These are phyloP conservation scores for Cercospora janseana DNA, from an alignment of 2,329 filamentous ascomycete genomes.

Conservation along the genomic window DNA sequence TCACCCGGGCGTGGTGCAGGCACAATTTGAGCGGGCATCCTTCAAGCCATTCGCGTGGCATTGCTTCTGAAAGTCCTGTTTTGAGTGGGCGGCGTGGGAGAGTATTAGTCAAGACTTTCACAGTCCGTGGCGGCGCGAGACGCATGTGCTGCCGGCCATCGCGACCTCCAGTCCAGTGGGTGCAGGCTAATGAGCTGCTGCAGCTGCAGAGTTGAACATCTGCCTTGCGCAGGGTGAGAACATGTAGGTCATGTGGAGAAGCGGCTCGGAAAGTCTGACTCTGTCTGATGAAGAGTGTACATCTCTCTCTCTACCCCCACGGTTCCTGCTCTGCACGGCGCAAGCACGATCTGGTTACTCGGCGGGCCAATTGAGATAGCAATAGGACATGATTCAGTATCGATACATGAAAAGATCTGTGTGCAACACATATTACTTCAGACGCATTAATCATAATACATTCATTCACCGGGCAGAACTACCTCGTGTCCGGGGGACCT, in stretches of 20 bases:
- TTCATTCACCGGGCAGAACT: too few relatives aligned
- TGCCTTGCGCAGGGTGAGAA: too few relatives aligned
- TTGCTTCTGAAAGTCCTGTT: neutral
- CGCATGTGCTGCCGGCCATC: too few relatives aligned
- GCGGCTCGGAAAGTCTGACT: too few relatives aligned
- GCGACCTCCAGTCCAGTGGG: too few relatives aligned
- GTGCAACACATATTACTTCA: neutral
- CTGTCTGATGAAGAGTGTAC: too few relatives aligned
- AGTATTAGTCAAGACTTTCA: neutral
- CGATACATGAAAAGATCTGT: neutral
- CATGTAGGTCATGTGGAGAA: too few relatives aligned
- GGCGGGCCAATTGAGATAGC: too few relatives aligned
- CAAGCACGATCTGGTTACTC: too few relatives aligned
- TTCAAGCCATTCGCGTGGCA: constrained; percentile 1
- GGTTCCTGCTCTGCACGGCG: too few relatives aligned
- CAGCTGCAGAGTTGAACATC: neutral
- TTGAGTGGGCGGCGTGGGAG: neutral
- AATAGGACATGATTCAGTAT: too few relatives aligned
- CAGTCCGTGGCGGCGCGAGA: neutral
- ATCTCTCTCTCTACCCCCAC: too few relatives aligned
- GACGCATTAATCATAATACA: neutral
- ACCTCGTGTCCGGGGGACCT: constrained; percentile 25
- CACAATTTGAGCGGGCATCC: neutral
- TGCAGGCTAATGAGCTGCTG: constrained; percentile 15
- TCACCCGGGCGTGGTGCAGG: neutral